Evolutionary conservation across 805 yeast genomes (phyloP).

Genomic region (Torulaspora quercuum): DNA sequence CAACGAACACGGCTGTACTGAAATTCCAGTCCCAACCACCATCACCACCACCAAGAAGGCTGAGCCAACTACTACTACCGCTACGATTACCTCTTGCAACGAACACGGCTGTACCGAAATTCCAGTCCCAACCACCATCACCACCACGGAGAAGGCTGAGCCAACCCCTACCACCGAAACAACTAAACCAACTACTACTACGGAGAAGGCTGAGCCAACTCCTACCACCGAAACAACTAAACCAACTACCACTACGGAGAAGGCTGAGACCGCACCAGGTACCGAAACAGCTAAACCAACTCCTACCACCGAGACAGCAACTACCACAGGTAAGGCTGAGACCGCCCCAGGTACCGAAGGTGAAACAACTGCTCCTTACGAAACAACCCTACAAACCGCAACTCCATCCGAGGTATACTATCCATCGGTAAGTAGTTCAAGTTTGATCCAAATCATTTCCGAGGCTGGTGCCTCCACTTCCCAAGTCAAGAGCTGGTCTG

Average conservation of each 20-base stretch:
- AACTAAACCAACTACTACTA: neutral
- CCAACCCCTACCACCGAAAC: neutral
- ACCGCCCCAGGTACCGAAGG: neutral
- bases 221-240: too few species aligned
- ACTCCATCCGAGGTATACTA: too few species aligned
- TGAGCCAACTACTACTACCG: slow-evolving; percentile 4
- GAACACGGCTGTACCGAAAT: too few species aligned
- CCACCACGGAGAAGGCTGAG: too few species aligned
- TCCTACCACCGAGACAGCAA: slow-evolving; percentile 1
- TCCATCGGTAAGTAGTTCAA: neutral
- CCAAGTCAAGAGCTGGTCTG: slow-evolving; percentile 1
- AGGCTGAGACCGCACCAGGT: neutral
- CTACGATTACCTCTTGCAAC: slow-evolving; percentile 7
- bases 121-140: too few species aligned
- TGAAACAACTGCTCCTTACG: neutral
- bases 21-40: too few species aligned
- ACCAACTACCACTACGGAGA: slow-evolving; percentile 2
- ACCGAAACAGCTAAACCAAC: neutral
- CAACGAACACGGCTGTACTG: too few species aligned
- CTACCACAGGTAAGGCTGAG: neutral
- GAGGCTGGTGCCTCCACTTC: slow-evolving; percentile 6
- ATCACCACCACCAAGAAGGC: too few species aligned
- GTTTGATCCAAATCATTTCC: neutral
- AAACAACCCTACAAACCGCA: too few species aligned
- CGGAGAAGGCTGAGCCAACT: neutral